phyloP scores from a whole-genome alignment of 148 eudicot genomes.

The Chenopodium album region DNA sequence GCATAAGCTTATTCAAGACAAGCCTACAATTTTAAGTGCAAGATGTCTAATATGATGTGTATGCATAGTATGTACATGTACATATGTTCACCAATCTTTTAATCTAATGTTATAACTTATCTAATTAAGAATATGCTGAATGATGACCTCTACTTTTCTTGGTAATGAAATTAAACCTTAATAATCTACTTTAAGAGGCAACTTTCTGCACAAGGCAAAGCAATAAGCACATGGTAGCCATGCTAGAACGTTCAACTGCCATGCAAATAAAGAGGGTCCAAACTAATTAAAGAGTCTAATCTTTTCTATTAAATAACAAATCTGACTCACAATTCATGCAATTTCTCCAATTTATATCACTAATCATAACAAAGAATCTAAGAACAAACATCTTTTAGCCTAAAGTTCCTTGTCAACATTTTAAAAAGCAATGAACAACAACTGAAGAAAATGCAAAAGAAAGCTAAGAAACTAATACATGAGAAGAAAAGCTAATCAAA shows the following conservation, averaged over 20 bases:
- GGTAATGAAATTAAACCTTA: not conserved
- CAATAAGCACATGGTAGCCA: slow-evolving; percentile 27
- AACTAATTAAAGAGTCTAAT: slow-evolving; percentile 4
- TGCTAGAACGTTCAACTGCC: slow-evolving; percentile 1
- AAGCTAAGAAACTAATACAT: not conserved
- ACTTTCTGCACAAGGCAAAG: slow-evolving; percentile 19
- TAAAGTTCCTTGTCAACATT: slow-evolving; percentile 19
- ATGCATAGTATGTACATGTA: too few relatives aligned
- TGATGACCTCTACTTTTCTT: not conserved
- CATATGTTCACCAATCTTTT: too few relatives aligned
- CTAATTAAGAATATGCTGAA: not conserved
- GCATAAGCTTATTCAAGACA: too few relatives aligned
- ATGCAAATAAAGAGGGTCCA: not conserved
- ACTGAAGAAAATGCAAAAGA: slow-evolving; percentile 20
- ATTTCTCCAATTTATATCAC: slow-evolving; percentile 2
- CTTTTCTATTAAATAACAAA: slow-evolving; percentile 12
- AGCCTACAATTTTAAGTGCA: too few relatives aligned
- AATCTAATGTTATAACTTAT: too few relatives aligned
- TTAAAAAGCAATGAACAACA: slow-evolving; percentile 7
- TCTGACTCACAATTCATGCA: slow-evolving; percentile 33
- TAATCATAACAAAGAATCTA: slow-evolving; percentile 26
- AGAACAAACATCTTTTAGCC: slow-evolving; percentile 26
- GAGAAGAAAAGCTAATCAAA: not conserved
- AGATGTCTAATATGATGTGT: too few relatives aligned
- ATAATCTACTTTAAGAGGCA: not conserved